Evolutionary conservation across 2,329 filamentous ascomycete species (phyloP).

Genomic region (Fusarium metavorans): DNA sequence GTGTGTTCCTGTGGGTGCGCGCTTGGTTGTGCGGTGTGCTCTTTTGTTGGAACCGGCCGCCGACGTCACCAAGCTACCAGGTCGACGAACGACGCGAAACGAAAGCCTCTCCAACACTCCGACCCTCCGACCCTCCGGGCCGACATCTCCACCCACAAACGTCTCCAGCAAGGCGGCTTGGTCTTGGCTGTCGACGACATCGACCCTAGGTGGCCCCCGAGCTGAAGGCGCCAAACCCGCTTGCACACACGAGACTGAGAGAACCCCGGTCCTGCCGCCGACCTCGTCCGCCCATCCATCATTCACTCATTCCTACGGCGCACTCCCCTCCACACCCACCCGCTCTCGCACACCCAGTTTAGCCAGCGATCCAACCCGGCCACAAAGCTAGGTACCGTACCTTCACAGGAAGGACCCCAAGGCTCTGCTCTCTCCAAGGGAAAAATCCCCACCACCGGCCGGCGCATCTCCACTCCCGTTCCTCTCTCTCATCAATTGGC

Average conservation of each 20-base stretch:
- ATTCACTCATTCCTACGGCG: constrained; percentile 38
- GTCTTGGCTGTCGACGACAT: constrained; percentile 40
- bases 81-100: constrained; percentile 41
- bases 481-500: constrained; percentile 46
- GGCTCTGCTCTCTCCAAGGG: constrained; percentile 40
- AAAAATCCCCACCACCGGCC: constrained; percentile 45
- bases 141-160: constrained; percentile 46
- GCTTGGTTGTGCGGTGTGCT: constrained; percentile 35
- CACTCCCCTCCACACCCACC: constrained; percentile 34
- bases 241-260: constrained; percentile 40
- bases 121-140: constrained; percentile 45
- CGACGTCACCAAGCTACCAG: constrained; percentile 46
- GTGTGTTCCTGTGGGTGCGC: constrained; percentile 31
- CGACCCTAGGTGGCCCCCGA: constrained; percentile 38
- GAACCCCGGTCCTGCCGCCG: constrained; percentile 45
- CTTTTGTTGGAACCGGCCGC: constrained; percentile 38
- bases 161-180: constrained; percentile 43
- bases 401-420: constrained; percentile 39
- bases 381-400: constrained; percentile 34
- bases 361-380: constrained; percentile 41
- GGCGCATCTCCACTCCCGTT: constrained; percentile 46
- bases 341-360: constrained; percentile 26
- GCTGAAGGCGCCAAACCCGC: constrained; percentile 51
- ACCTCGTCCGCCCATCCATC: constrained; percentile 44
- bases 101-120: constrained; percentile 36